These are phyloP conservation scores for Catenaria anguillulae DNA, from an alignment of 371 early-diverging fungal species.

Conservation along the genomic window DNA sequence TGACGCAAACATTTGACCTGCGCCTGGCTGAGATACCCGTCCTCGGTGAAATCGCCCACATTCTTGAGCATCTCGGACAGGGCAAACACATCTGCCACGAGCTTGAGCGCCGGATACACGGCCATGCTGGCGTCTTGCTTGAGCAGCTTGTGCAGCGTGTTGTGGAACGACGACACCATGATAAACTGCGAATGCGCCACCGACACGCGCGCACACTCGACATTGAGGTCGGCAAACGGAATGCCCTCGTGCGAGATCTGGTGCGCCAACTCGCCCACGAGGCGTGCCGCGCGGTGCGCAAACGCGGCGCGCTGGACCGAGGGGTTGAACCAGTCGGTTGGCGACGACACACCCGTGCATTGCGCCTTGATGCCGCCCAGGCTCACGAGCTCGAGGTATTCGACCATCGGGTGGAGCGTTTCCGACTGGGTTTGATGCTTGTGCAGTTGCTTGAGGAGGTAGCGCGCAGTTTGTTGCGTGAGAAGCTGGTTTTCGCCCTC, in stretches of 20 bases:
- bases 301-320: neutral
- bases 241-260: neutral
- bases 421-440: slow-evolving; percentile 8
- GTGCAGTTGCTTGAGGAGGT: slow-evolving; percentile 19
- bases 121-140: neutral
- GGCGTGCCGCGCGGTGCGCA: slow-evolving; percentile 19
- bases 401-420: slow-evolving; percentile 7
- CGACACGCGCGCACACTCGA: slow-evolving; percentile 29
- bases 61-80: neutral
- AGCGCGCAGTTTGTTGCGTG: slow-evolving; percentile 14
- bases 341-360: slow-evolving; percentile 18
- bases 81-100: neutral
- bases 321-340: slow-evolving; percentile 26
- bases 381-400: slow-evolving; percentile 15
- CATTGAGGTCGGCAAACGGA: slow-evolving; percentile 22
- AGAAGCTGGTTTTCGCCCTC: slow-evolving; percentile 33
- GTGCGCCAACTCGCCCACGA: slow-evolving; percentile 15
- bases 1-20: neutral
- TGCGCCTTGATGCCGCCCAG: slow-evolving; percentile 8
- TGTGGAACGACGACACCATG: slow-evolving; percentile 21
- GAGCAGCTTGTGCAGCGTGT: neutral
- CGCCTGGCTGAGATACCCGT: slow-evolving; percentile 8
- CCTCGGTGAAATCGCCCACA: slow-evolving; percentile 8
- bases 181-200: slow-evolving; percentile 23
- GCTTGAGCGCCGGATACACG: slow-evolving; percentile 3